Evolutionary conservation across 768 basidiomycete genomes (phyloP), one percentile per base, ranked within the genome.

Genomic region (Bullera alba): DNA sequence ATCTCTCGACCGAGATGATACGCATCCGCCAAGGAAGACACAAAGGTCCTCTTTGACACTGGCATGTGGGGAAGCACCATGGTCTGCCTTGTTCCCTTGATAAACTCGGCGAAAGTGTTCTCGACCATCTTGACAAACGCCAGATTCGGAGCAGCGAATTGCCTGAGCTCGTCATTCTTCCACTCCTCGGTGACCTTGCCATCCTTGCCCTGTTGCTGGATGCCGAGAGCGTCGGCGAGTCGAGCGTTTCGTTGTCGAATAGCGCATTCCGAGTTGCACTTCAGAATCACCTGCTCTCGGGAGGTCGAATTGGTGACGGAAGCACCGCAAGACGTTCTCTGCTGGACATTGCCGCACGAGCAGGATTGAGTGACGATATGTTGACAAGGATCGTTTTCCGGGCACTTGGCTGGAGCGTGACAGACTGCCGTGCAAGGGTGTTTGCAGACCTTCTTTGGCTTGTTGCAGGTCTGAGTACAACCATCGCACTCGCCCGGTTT

Each of bases 151-250:
- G 76, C 76, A 16, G 80, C 85, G 63, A 84, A 83, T 1, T 67
- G 72, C 1, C 81, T 69, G 19, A 92, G 62, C 36, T 87, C 85
- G 2, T 82, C 77, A 19, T 73, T 70, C 69, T 86, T 93, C 1
- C 52, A 54, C 22, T 48, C 49, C 57, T 58, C 67, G 21, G 37
- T 81, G 78, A 15, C 57, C 32, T 75, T 83, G 12, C 37, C 37
- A 7, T 10, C 8, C 26, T 27, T 27, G 5, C 12, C 42, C 10
- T 25, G 23, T 5, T 6, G 23, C 7, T 12, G 10, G 62, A 97
- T 93, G 0, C 92, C 91, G 4, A 99, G 73, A 1, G 95, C 95
- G 32, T 91, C 89, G 0, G 95, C 95, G 6, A 99, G 73, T 29
- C 81, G 76, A 0, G 84, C 87, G 60, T 95, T 96, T 10, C 95